phyloP scores from a whole-genome alignment of 2,329 filamentous ascomycete species.

The Hymenoscyphus occultus region DNA sequence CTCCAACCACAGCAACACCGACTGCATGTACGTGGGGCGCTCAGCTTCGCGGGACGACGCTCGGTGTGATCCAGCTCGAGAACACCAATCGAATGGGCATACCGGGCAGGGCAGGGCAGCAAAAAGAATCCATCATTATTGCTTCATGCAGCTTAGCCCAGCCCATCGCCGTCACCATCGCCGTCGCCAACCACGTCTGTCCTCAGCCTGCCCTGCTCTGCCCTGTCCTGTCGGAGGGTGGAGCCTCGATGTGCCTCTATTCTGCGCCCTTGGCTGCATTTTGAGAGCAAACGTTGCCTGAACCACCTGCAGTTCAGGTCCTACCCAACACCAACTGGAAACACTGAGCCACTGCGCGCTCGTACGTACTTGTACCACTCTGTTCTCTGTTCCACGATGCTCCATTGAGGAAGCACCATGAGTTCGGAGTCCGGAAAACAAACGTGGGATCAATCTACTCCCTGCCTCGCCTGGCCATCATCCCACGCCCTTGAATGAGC shows the following conservation, averaged over 20 bases:
- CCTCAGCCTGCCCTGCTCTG: neutral
- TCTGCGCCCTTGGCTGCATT: neutral
- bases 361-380: neutral
- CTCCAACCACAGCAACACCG: neutral
- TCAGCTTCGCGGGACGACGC: slow-evolving; percentile 3
- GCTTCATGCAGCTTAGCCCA: neutral
- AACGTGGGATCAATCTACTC: slow-evolving; percentile 1
- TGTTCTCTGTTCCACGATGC: neutral
- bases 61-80: neutral
- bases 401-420: neutral
- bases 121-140: neutral
- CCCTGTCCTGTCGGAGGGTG: neutral
- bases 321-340: neutral
- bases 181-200: too few relatives aligned
- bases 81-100: too few relatives aligned
- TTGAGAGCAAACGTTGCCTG: neutral
- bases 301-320: neutral
- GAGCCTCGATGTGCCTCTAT: neutral
- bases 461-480: neutral
- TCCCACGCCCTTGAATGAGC: neutral
- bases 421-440: neutral
- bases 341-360: too few relatives aligned
- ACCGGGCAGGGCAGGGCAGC: neutral
- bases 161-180: too few relatives aligned
- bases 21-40: neutral